Base-by-base conservation (phyloP, 1,284 basidiomycete species). In the Apiotrichum gamsii region DNA sequence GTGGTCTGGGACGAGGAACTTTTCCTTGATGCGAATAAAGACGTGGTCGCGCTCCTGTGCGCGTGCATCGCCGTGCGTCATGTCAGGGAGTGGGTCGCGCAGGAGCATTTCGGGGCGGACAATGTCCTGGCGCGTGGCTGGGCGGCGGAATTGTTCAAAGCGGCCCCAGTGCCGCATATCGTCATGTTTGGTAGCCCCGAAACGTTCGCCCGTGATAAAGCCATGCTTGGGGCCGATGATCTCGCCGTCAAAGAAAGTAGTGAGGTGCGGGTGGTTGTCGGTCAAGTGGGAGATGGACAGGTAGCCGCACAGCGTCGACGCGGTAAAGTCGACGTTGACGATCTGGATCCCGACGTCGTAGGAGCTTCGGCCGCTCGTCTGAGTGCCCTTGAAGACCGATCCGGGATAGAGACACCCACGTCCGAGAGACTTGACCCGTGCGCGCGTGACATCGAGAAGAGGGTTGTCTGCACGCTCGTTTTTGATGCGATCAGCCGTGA, bases 11-110 rank as follows among this genome's bases (percentile, higher is more conserved):
- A 96, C 89, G 49, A 97, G 75, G 71, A 96, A 96, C 61, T 84
- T 80, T 73, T 97, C 93, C 74, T 97, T 97, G 87, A 91, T 95
- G 50, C 93, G 78, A 85, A 97, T 90, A 68, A 96, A 97, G 24
- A 78, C 65, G 49, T 74, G 78, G 42, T 71, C 70, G 40, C 72
- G 60, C 52, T 74, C 72, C 39, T 62, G 56, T 38, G 52, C 51
- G 28, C 43, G 52, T 8, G 42, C 57, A 47, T 60, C 59, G 16
- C 60, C 65, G 8, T 36, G 42, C 30, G 50, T 45, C 40, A 56
- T 33, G 50, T 64, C 66, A 2, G 62, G 61, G 24, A 60, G 30
- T 0, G 65, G 64, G 55, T 74, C 85, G 51, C 81, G 76, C 62
- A 90, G 82, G 21, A 84, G 85, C 68, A 87, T 65, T 53, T 83